Evolutionary conservation across 441 rosid genomes (phyloP), one percentile per base, ranked within the genome.

Genomic region (Erodium trifolium): DNA sequence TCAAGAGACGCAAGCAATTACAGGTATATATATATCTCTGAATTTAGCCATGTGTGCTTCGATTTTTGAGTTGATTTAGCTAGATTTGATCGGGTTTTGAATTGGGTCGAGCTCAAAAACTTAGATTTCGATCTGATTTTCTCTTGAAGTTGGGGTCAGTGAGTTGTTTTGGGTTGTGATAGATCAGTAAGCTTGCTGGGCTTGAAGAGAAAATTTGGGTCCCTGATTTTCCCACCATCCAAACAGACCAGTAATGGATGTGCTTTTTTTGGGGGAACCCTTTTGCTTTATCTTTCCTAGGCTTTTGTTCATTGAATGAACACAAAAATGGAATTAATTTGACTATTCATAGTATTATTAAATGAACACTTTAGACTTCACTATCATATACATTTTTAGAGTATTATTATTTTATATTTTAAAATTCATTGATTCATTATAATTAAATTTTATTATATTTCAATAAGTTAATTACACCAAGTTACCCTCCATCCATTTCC

Each of bases 1-100:
- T 2, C 80, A 91, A 75, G 86, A 85, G 78, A 77, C 86, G 87
- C 74, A 89, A 60, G 84, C 87, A 80, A 70, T 78, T 93, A 75
- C 98, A 92, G 96, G 96, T 92, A 82, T 64, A 3, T 53, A 4
- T 6, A 12, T 23, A 13, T 4, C 12, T 29, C 14, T 47, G 66
- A 1, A 0, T 16, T 70, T 8, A 34, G 18, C 39, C 16, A n/a
- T 12, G 19, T 14, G n/a, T 34, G 9, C n/a, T n/a, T 11, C 0
- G 39, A 43, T 5, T 18, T 39, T 11, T 49, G 17, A 14, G 2
- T 13, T 11, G 16, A 12, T 13, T 49, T 13, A 12, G 17, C 16
- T 49, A 12, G 57, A 12, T 49, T n/a, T 49, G 17, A 13, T 51
- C n/a, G 59, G 12, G 3, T 49, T 49, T 49, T 13, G 57, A 49